Conservation (phyloP, 805 yeast genomes). For the Candida parachauliodes region DNA sequence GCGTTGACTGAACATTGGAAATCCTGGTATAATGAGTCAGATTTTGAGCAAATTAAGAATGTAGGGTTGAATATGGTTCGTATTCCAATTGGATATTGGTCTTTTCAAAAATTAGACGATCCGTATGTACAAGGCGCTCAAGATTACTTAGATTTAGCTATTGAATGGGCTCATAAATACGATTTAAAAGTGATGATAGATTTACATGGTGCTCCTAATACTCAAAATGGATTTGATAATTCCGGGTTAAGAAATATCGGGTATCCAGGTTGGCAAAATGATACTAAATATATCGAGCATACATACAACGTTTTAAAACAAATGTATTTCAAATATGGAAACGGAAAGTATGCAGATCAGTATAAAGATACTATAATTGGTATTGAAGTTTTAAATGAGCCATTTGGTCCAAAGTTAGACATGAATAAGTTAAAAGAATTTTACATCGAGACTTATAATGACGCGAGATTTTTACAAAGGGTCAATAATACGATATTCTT, state of each 20-base stretch:
- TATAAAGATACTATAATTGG: slow-evolving; percentile 34
- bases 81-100: slow-evolving; percentile 82
- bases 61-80: slow-evolving; percentile 68
- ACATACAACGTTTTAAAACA: slow-evolving; percentile 30
- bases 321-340: slow-evolving; percentile 35
- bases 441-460: slow-evolving; percentile 27
- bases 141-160: slow-evolving; percentile 57
- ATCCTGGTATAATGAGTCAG: slow-evolving; percentile 55
- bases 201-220: slow-evolving; percentile 79
- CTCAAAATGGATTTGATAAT: slow-evolving; percentile 85
- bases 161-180: slow-evolving; percentile 62
- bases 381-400: slow-evolving; percentile 40
- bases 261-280: slow-evolving; percentile 34
- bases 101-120: slow-evolving; percentile 51
- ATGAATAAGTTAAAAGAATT: slow-evolving; percentile 22
- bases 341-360: slow-evolving; percentile 16
- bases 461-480: slow-evolving; percentile 26
- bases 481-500: slow-evolving; percentile 46
- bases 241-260: slow-evolving; percentile 58
- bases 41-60: slow-evolving; percentile 47
- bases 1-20: slow-evolving; percentile 54
- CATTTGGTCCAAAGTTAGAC: slow-evolving; percentile 24
- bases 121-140: slow-evolving; percentile 69
- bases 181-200: slow-evolving; percentile 71
- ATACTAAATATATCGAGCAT: slow-evolving; percentile 22